Evolutionary conservation across 305 asterid species (phyloP), one percentile per base, ranked within the genome.

Genomic region (Fraxinus angustifolia): DNA sequence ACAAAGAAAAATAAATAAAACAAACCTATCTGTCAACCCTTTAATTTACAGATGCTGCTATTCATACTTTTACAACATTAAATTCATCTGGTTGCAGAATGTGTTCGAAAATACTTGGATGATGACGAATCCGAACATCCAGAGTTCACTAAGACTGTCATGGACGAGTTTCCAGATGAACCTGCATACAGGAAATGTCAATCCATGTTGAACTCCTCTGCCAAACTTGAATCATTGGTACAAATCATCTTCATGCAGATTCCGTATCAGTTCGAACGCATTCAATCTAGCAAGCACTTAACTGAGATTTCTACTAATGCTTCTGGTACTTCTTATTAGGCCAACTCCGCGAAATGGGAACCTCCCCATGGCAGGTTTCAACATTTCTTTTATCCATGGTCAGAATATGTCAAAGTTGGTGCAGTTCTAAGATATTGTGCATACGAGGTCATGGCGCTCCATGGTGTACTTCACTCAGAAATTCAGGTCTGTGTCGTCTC

Each of bases 331-430:
- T 1, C 8, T 67, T 76, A 26, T 12, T 77, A 92, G 97, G 97
- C 93, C n/a, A 83, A 5, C 78, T 88, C 95, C n/a, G 97, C 97
- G 2, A 91, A 87, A 83, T 92, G 97, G 97, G 97, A 92, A 86
- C 95, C 97, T 60, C 97, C 95, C 58, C 97, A 92, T 76, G 97
- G 93, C 7, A 91, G 87, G 85, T 92, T 90, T 79, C 2, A 42
- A 19, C 91, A 89, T 71, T 88, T 92, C 86, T 85, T 87, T 60
- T 92, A 91, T 84, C 97, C 95, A 76, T 91, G 97, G 97, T 78
- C 92, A 0, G 93, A 92, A 58, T 91, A 90, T 82, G 92, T 91
- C 38, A 91, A 91, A 82, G 97, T 92, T 30, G 90, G 91, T 45
- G 93, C 92, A 77, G 91, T 91, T 76, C 84, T 92, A 73, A 71